Evolutionary conservation across 2,329 filamentous ascomycete species (phyloP).

Genomic region (Xylaria digitata): DNA sequence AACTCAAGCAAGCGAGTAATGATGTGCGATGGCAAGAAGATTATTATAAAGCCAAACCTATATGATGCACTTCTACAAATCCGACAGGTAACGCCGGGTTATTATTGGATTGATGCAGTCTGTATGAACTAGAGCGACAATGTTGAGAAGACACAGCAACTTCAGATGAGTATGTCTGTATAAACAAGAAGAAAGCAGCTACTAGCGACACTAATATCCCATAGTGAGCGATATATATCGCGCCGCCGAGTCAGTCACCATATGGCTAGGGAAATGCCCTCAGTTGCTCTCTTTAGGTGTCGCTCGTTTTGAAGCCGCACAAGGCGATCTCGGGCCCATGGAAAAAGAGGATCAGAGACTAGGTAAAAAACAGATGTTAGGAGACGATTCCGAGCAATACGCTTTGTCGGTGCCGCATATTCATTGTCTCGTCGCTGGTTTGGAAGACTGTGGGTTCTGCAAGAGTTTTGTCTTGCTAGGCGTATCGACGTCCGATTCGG

Average conservation of each 20-base stretch:
- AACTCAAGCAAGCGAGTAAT: neutral
- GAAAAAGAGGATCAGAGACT: slow-evolving; percentile 1
- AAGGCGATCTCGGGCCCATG: slow-evolving; percentile 2
- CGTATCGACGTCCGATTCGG: slow-evolving; percentile 19
- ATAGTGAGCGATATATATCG: slow-evolving; percentile 6
- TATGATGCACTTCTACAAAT: slow-evolving; percentile 26
- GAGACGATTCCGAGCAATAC: slow-evolving; percentile 7
- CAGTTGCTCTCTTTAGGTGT: slow-evolving; percentile 2
- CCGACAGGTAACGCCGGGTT: slow-evolving; percentile 17
- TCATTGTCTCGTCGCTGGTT: slow-evolving; percentile 30
- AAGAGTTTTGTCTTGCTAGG: slow-evolving; percentile 30
- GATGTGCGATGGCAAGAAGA: slow-evolving; percentile 26
- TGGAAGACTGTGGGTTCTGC: slow-evolving; percentile 28
- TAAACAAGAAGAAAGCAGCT: neutral
- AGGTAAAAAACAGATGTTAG: neutral
- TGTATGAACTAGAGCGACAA: slow-evolving; percentile 35
- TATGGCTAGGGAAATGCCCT: slow-evolving; percentile 8
- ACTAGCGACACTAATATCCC: neutral
- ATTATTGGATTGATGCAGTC: slow-evolving; percentile 35
- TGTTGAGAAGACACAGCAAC: slow-evolving; percentile 24
- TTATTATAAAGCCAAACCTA: slow-evolving; percentile 27
- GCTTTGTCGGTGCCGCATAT: slow-evolving; percentile 22
- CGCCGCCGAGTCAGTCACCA: neutral
- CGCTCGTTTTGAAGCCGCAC: slow-evolving; percentile 3
- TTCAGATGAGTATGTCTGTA: slow-evolving; percentile 22